phyloP scores from a whole-genome alignment of 139 green algal genomes.

The Chloropicon primus region DNA sequence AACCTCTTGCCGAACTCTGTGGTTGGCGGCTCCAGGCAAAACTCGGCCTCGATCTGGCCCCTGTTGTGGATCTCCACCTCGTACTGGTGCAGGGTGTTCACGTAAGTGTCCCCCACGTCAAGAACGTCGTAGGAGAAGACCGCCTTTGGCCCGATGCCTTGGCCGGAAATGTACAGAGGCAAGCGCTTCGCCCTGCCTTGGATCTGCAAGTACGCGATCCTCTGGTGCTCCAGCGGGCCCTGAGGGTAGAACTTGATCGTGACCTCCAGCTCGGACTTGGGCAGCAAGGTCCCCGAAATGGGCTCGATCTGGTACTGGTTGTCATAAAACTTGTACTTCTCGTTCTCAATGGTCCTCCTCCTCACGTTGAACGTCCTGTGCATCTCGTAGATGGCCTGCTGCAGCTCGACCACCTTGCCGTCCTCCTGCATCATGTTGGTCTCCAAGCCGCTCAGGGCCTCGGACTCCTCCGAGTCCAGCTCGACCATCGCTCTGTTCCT shows the following conservation, averaged over 20 bases:
- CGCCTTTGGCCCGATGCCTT: constrained; percentile 34
- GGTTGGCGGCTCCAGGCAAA: constrained; percentile 23
- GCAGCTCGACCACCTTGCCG: constrained; percentile 1
- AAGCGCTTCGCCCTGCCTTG: constrained; percentile 34
- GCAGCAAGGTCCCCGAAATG: constrained; percentile 38
- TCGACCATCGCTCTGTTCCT: background rate
- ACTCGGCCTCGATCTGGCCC: constrained; percentile 21
- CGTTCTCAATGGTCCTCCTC: background rate
- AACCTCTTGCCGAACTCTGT: constrained; percentile 46
- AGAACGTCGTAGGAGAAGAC: constrained; percentile 60
- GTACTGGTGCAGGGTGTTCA: constrained; percentile 54
- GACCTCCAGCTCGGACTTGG: constrained; percentile 45
- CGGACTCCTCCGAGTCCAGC: constrained; percentile 2
- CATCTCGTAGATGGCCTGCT: constrained; percentile 27
- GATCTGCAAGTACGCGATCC: constrained; percentile 40
- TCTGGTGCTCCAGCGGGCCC: constrained; percentile 32
- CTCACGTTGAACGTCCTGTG: constrained; percentile 4
- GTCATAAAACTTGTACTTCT: background rate
- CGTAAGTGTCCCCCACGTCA: constrained; percentile 63
- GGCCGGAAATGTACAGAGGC: constrained; percentile 34
- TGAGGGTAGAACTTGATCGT: constrained; percentile 50
- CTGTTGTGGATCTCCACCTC: constrained; percentile 62
- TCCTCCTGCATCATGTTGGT: background rate
- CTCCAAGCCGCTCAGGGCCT: background rate
- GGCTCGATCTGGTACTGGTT: constrained; percentile 15